Percentiles rank a stretch among this genome's conserved stretches.
phyloP scores from a whole-genome alignment of 805 yeast species.

The Zygoascus bituminiphila region DNA sequence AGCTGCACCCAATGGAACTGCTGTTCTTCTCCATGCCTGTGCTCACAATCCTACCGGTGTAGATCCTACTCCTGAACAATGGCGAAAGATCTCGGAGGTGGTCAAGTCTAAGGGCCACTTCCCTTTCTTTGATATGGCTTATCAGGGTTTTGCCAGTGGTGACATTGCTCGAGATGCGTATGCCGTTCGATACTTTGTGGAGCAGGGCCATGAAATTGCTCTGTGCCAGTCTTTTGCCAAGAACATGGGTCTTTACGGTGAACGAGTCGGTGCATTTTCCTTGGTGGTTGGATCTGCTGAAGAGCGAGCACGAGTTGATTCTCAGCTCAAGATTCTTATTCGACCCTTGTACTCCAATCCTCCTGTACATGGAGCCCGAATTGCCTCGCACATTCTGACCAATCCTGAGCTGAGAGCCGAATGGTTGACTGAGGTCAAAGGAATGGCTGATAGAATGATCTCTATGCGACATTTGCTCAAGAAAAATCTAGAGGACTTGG shows the following conservation, averaged over 20 bases:
- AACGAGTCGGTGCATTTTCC: conserved; percentile 81
- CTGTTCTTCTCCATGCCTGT: conserved; percentile 82
- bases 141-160: conserved; percentile 92
- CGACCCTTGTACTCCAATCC: conserved; percentile 90
- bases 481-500: conserved; percentile 47
- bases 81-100: conserved; percentile 66
- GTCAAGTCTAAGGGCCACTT: conserved; percentile 50
- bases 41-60: conserved; percentile 97
- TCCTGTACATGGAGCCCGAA: conserved; percentile 87
- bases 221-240: conserved; percentile 92
- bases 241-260: conserved; percentile 93
- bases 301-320: conserved; percentile 46
- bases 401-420: conserved; percentile 49
- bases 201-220: conserved; percentile 33
- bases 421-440: conserved; percentile 76
- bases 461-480: conserved; percentile 60
- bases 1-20: conserved; percentile 47
- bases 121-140: conserved; percentile 88
- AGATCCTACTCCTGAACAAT: conserved; percentile 75
- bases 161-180: conserved; percentile 65
- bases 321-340: conserved; percentile 74
- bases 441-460: conserved; percentile 72
- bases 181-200: conserved; percentile 39
- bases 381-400: conserved; percentile 70
- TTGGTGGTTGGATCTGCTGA: conserved; percentile 42